Evolutionary conservation across 768 basidiomycete genomes (phyloP).

Genomic region (Kwoniella sp.): DNA sequence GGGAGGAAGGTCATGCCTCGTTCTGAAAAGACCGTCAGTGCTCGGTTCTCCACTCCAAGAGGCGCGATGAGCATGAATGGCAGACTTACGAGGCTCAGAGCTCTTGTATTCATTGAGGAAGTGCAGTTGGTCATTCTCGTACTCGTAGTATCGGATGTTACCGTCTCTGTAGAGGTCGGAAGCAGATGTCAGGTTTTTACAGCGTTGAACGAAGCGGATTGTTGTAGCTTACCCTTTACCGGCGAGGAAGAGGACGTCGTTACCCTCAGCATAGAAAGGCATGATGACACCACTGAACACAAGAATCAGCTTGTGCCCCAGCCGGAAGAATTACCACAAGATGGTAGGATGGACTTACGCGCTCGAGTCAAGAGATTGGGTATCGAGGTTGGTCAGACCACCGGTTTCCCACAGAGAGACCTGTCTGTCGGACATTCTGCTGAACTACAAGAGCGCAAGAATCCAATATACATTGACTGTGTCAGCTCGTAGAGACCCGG

Average conservation of each 20-base stretch:
- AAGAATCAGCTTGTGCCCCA: constrained; percentile 24
- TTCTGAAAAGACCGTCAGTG: constrained; percentile 55
- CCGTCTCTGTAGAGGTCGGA: constrained; percentile 71
- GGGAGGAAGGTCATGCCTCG: constrained; percentile 97
- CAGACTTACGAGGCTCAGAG: constrained; percentile 68
- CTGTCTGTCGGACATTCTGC: constrained; percentile 94
- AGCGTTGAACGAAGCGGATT: too few relatives aligned
- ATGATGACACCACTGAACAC: constrained; percentile 73
- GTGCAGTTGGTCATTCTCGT: constrained; percentile 79
- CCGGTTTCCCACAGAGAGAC: constrained; percentile 86
- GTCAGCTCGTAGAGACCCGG: too few relatives aligned
- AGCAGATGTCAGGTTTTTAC: too few relatives aligned
- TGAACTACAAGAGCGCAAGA: constrained; percentile 61
- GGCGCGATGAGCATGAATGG: background rate
- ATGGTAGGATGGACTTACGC: constrained; percentile 58
- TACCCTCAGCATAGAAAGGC: constrained; percentile 93
- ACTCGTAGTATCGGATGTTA: constrained; percentile 88
- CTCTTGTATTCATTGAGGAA: constrained; percentile 77
- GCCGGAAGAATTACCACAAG: too few relatives aligned
- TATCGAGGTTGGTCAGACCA: constrained; percentile 73
- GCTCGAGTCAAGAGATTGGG: constrained; percentile 77
- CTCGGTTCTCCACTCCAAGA: background rate
- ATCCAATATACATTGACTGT: too few relatives aligned
- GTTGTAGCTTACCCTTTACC: constrained; percentile 72
- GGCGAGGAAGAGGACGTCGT: constrained; percentile 85